Conservation (phyloP, 164 flowering plant genomes). For the Amborella trichopoda region DNA sequence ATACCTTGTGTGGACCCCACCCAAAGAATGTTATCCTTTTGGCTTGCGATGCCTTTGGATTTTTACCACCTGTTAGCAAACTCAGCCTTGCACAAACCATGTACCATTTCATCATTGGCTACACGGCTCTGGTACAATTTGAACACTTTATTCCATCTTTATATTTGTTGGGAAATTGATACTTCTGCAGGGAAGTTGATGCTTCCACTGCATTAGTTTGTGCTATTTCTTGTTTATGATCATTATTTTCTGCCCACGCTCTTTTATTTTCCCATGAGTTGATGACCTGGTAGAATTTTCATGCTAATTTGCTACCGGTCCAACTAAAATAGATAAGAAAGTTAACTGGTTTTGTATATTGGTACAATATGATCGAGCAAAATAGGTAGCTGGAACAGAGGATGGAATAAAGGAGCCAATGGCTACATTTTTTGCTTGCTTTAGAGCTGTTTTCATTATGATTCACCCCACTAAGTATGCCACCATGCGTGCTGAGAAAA, state of each 20-base stretch:
- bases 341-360: neutral
- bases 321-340: no score
- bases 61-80: conserved; percentile 98
- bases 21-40: conserved; percentile 93
- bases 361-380: neutral
- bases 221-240: no score
- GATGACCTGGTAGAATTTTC: no score
- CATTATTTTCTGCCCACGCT: no score
- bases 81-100: conserved; percentile 90
- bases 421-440: conserved; percentile 97
- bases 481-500: conserved; percentile 94
- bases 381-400: conserved; percentile 97
- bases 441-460: conserved; percentile 99
- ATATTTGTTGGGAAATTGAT: neutral
- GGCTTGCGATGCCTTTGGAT: conserved; percentile 98
- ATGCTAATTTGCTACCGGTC: no score
- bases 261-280: no score
- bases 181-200: neutral
- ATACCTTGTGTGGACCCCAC: conserved; percentile 92
- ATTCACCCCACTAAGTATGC: conserved; percentile 96
- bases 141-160: no score
- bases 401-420: conserved; percentile 91
- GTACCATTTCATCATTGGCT: conserved; percentile 99
- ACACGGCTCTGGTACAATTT: conserved; percentile 98
- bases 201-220: no score